These are phyloP conservation scores for Clarkia xantiana DNA, from an alignment of 345 rosid species.

Conservation along the genomic window DNA sequence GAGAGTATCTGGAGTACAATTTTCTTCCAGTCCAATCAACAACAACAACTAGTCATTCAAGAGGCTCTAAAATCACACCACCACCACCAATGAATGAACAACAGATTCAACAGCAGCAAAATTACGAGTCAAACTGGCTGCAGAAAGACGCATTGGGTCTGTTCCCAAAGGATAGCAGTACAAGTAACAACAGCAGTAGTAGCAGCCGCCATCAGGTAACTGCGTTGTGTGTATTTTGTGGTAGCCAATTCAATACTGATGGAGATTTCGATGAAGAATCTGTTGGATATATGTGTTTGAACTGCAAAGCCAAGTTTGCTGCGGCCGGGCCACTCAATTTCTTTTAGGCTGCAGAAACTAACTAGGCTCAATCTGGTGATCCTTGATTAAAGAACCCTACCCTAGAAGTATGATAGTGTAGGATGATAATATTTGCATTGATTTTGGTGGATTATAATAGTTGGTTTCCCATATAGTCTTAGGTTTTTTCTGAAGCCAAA, in stretches of 20 bases:
- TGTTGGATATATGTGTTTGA: slow-evolving; percentile 22
- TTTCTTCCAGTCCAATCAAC: slow-evolving; percentile 14
- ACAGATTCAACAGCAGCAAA: slow-evolving; percentile 16
- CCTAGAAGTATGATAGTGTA: too few relatives aligned
- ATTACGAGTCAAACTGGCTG: slow-evolving; percentile 22
- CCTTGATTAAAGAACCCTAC: too few relatives aligned
- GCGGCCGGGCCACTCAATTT: slow-evolving; percentile 15
- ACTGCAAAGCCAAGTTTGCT: slow-evolving; percentile 30
- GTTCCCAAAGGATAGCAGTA: slow-evolving; percentile 20
- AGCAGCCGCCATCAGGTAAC: slow-evolving; percentile 16
- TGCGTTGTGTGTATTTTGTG: slow-evolving; percentile 28
- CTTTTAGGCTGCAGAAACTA: too few relatives aligned
- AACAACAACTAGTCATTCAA: slow-evolving; percentile 11
- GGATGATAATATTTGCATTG: too few relatives aligned
- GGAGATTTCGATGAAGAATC: slow-evolving; percentile 14
- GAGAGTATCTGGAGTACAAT: slow-evolving; percentile 27
- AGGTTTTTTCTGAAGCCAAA: too few relatives aligned
- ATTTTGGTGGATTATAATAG: too few relatives aligned
- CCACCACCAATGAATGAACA: neutral
- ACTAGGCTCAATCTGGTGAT: too few relatives aligned
- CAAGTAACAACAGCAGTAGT: neutral
- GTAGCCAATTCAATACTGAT: slow-evolving; percentile 20
- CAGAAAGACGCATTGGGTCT: slow-evolving; percentile 28
- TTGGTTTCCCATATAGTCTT: too few relatives aligned
- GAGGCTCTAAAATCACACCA: slow-evolving; percentile 13